A percentile compares a stretch with the other conserved stretches of the same genome.
Conservation (phyloP, 805 yeast genomes). For the Yamadazyma kitorensis region DNA sequence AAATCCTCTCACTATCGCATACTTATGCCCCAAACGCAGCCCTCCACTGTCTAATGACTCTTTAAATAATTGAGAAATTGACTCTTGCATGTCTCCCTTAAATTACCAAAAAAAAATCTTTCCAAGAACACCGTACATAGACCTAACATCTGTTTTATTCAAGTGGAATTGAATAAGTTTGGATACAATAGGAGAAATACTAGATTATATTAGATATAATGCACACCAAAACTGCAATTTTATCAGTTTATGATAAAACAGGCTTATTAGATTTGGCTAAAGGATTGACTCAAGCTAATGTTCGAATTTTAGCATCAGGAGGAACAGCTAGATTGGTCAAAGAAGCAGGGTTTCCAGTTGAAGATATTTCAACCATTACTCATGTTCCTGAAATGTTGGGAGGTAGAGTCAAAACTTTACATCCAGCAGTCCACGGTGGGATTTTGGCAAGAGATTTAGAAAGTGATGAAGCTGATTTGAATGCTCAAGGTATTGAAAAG, state of each 20-base stretch:
- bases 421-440: conserved; percentile 98
- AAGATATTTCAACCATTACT: conserved; percentile 90
- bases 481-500: conserved; percentile 87
- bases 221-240: conserved; percentile 83
- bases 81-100: too few relatives aligned
- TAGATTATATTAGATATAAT: too few relatives aligned
- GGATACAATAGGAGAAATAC: too few relatives aligned
- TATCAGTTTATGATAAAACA: conserved; percentile 96
- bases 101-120: too few relatives aligned
- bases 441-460: conserved; percentile 92
- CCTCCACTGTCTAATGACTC: too few relatives aligned
- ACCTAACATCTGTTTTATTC: too few relatives aligned
- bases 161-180: too few relatives aligned
- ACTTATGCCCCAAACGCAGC: too few relatives aligned
- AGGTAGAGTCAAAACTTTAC: conserved; percentile 96
- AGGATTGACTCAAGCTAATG: conserved; percentile 85
- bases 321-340: conserved; percentile 94
- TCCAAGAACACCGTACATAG: too few relatives aligned
- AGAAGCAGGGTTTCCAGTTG: conserved; percentile 98
- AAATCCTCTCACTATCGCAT: too few relatives aligned
- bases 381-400: conserved; percentile 99
- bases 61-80: too few relatives aligned
- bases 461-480: conserved; percentile 84
- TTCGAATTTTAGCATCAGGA: conserved; percentile 93
- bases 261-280: conserved; percentile 95